Evolutionary conservation across 805 yeast species (phyloP), one percentile per base, ranked within the genome.

Genomic region (Priceomyces medius): DNA sequence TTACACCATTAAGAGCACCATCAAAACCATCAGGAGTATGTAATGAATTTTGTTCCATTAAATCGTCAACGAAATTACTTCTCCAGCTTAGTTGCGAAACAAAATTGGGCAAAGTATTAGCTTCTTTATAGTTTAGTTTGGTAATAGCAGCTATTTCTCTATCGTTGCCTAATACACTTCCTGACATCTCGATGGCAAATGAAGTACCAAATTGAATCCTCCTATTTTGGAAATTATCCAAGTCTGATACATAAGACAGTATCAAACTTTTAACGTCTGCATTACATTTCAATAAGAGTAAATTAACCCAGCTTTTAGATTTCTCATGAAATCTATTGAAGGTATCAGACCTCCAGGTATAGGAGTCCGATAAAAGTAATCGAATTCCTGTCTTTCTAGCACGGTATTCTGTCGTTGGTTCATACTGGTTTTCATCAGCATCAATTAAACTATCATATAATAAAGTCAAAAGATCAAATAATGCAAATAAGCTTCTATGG

Each of bases 171-270:
- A 81, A 64, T 9, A 88, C 75, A 3, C 77, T 60, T 3, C 93
- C 88, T 1, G 96, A 95, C 82, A 88, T 77, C 49, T 87, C 93
- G 43, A 90, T 67, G 0, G 99, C 98, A 71, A 91, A 87, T 0
- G 95, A 83, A 37, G 89, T 83, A 41, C 98, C 98, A 54, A 76
- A 81, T 42, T 85, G 83, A 31, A 86, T 75, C 26, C 56, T 38
- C 35, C 49, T 45, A 10, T 47, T 42, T 37, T 49, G 59, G 27
- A 48, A 52, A 53, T 50, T 66, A 51, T 60, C 74, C 49, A 59
- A 56, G 23, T 50, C 61, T 1, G 88, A 74, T 3, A 89, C 78
- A 54, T 91, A 93, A 0, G 84, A 71, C 54, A 87, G 93, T 35
- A 93, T 69, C 48, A 91, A 69, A 33, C 88, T 79, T 59, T 86